phyloP scores from a whole-genome alignment of 140 eudicot genomes.

The Eryngium alpinum region DNA sequence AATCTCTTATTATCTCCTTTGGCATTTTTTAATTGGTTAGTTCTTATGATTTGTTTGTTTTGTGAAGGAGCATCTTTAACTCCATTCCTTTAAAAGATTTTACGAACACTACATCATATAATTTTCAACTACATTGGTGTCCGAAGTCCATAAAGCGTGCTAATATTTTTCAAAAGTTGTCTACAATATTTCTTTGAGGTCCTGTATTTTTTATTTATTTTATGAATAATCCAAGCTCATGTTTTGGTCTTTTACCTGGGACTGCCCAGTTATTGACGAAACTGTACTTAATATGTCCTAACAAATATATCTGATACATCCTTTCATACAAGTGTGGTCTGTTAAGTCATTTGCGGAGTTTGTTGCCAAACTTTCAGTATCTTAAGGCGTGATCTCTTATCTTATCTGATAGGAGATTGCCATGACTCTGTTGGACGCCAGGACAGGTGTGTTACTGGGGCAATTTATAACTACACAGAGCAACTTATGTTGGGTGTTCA shows the following conservation, averaged over 20 bases:
- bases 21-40: not conserved
- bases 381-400: not conserved
- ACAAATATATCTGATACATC: not conserved
- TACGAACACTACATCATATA: not conserved
- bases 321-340: not conserved
- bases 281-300: not conserved
- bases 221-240: too few species aligned
- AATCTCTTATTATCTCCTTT: not conserved
- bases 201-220: not conserved
- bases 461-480: constrained; percentile 84
- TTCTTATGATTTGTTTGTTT: not conserved
- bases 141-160: not conserved
- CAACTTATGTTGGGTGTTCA: constrained; percentile 57
- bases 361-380: not conserved
- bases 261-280: too few species aligned
- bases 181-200: too few species aligned
- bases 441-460: constrained; percentile 90
- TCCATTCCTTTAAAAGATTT: not conserved
- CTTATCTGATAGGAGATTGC: constrained; percentile 66
- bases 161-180: not conserved
- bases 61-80: not conserved
- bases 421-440: constrained; percentile 76
- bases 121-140: not conserved
- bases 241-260: not conserved
- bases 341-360: not conserved